Base-by-base conservation (phyloP, 192 early-diverging fungal genomes). In the Oehlia diaphana region DNA sequence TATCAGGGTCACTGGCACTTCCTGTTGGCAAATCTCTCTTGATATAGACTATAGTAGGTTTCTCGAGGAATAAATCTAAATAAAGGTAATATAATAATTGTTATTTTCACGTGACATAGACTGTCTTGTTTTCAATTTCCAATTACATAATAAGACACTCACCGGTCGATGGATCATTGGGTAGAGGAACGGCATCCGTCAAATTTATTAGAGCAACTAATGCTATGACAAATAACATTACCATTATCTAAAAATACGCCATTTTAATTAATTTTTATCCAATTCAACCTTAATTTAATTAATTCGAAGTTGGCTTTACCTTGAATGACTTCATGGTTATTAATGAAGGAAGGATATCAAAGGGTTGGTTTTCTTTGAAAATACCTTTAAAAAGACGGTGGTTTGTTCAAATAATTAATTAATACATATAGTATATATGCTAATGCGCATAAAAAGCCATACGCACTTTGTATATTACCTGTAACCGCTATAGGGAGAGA, bases 91-190 rank as follows among this genome's bases (percentile, higher is more conserved):
- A 47, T 47, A 47, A 12, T 47, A 47, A 12, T 47, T 12, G 10
- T 47, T 9, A 47, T 71, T 82, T 81, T 23, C 78, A 73, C 5
- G 81, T 79, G 26, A 81, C 81, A 77, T 85, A 79, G n/a, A 9
- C 42, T 39, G 39, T 3, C 19, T 2, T 44, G 42, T 44, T 44
- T 44, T 47, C 7, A 70, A n/a, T 37, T 10, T 35, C 2, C 2
- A 21, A 6, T 16, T 37, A 16, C 12, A 21, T 7, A 37, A 39
- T 23, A 21, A 71, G 9, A 44, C 3, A 33, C 75, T 76, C n/a
- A 76, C 75, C 75, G 26, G n/a, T 64, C 9, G 82, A 80, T 28
- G 76, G 70, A 53, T 82, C 82, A 61, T 83, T 83, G 23, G 84
- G 81, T 76, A 10, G 10, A 44, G 58, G 62, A 9, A 76, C 3